These are phyloP conservation scores for Ceratocystis albifundus DNA, from an alignment of 2,329 filamentous ascomycete species.

Conservation along the genomic window DNA sequence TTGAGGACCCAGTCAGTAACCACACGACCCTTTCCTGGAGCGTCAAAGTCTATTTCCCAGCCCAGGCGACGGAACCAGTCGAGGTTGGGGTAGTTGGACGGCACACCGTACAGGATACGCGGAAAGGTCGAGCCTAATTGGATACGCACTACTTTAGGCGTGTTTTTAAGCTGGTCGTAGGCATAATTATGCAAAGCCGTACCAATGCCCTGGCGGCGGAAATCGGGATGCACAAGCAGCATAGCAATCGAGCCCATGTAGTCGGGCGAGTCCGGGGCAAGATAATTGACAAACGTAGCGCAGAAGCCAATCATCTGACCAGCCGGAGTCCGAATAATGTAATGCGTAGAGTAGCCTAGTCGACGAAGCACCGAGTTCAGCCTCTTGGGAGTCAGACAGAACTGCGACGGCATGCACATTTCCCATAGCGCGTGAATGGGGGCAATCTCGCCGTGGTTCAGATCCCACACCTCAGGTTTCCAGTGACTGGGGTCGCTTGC, in stretches of 20 bases:
- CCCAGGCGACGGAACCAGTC: conserved; percentile 45
- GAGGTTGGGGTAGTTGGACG: conserved; percentile 33
- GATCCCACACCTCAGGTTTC: conserved; percentile 35
- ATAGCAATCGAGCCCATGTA: conserved; percentile 46
- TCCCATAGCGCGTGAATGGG: conserved; percentile 39
- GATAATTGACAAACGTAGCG: conserved; percentile 48
- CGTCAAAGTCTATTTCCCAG: conserved; percentile 39
- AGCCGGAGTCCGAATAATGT: conserved; percentile 41
- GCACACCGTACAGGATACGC: conserved; percentile 45
- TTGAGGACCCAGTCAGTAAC: conserved; percentile 44
- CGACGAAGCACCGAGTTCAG: conserved; percentile 41
- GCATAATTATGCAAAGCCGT: conserved; percentile 43
- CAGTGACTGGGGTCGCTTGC: conserved; percentile 28
- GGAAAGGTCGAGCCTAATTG: conserved; percentile 50
- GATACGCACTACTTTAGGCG: conserved; percentile 42
- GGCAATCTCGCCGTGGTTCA: conserved; percentile 31
- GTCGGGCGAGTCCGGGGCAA: conserved; percentile 40
- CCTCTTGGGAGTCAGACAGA: conserved; percentile 35
- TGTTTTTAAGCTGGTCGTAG: conserved; percentile 38
- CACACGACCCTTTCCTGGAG: conserved; percentile 39
- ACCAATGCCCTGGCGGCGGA: conserved; percentile 42
- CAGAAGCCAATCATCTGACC: conserved; percentile 45
- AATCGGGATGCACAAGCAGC: conserved; percentile 41
- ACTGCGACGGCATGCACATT: conserved; percentile 36
- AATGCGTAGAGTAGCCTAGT: conserved; percentile 47